Evolutionary conservation across 2,329 filamentous ascomycete species (phyloP), one percentile per base, ranked within the genome.

Genomic region (Monilinia fructigena): DNA sequence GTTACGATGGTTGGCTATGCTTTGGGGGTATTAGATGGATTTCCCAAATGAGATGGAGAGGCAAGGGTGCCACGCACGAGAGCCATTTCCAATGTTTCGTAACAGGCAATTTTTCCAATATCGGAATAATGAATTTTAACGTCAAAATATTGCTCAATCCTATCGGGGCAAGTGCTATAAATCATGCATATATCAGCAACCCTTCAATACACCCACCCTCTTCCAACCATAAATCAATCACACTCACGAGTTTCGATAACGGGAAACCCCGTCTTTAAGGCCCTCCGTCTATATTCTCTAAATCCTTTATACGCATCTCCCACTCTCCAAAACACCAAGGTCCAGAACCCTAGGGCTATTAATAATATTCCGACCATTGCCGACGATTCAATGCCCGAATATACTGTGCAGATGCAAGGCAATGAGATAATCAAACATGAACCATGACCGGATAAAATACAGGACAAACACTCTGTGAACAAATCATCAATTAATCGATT

Each of bases 41-140:
- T 55, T 40, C 10, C n/a, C 7, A 4, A 3, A 10, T 1, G 28
- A 2, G 2, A 31, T 18, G 16, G n/a, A 18, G 7, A 12, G 64
- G 58, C 23, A 31, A 23, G 14, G 2, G 0, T 7, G 26, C 20
- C 16, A 2, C 23, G 55, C 63, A 73, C 69, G 64, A 67, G 2
- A 72, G 63, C 61, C 71, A 72, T 58, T 55, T 64, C 70, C 70
- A 71, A 31, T 69, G 67, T 20, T 59, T 48, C 4, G 67, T 58
- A 31, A 56, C 40, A 11, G 70, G 66, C 4, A 70, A 55, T 45
- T 26, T 56, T 23, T 52, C 45, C 18, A 71, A 48, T 23, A 71
- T 20, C 11, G 68, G 67, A 4, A 67, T 61, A 4, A 70, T 18
- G 3, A 69, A 54, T 3, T 66, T 66, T 52, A 67, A 65, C 0